Base-by-base conservation (phyloP, 139 green algal species). In the Tetradesmus obliquus region DNA sequence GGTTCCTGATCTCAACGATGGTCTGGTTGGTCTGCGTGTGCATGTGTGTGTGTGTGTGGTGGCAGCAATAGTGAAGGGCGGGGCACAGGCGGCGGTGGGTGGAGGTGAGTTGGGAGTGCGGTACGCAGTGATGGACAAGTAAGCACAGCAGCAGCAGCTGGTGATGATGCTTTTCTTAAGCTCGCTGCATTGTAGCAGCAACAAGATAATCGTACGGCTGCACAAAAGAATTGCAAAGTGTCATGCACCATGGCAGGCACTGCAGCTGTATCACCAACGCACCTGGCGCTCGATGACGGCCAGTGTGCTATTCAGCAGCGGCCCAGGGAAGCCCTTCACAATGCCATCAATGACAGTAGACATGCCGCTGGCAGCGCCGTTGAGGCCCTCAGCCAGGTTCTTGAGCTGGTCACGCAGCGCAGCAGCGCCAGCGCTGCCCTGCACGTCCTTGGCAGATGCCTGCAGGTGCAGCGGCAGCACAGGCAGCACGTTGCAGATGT, bases 231-330 rank as follows among this genome's bases (percentile, higher is more conserved):
- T 45, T 45, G 32, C 32, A 45, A 45, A 45, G 32, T 45, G 32
- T 45, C 32, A 45, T 45, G 32, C 32, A 45, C 32, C 62, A 13
- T 12, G 62, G 62, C 62, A 13, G 12, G 13, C 62, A 72, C 62
- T 20, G 62, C 62, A 72, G 10, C 10, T 15, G 13, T 15, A 72
- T 12, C 62, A 72, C 62, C 10, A 13, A 72, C 10, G 32, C 19
- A 90, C 86, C 86, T 90, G 51, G 0, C 71, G 53, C 86, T 71
- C 24, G 55, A 90, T 90, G 53, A 20, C 22, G 2, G 19, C 53
- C 19, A 90, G 76, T 5, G 86, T 90, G 20, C 54, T 71, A 20
- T 90, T 69, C 0, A 90, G 71, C 71, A 90, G 53, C 3, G 86
- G 86, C 7, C 86, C 86, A 6, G 86, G 86, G 71, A 90, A 66